Evolutionary conservation across 163 green algal species (phyloP).

Genomic region (Trebouxiophyceae sp.): DNA sequence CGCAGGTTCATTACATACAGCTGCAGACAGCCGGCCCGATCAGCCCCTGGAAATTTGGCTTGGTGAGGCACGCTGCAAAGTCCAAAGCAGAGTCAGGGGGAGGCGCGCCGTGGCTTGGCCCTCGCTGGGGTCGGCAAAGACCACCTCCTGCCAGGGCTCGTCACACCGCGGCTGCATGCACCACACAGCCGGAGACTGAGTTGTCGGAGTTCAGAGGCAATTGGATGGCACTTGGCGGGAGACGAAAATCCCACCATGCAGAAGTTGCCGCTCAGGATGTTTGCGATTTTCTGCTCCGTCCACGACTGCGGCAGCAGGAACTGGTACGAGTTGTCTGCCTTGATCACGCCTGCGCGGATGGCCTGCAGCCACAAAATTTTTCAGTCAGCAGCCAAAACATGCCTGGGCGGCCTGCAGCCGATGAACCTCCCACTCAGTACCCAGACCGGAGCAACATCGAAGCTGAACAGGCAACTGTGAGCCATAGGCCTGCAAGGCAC

Average conservation of each 20-base stretch:
- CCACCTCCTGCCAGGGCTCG: conserved; percentile 69
- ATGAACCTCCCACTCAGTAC: not conserved
- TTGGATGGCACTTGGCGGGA: not conserved
- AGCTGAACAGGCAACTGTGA: too few species aligned
- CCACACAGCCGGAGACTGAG: too few species aligned
- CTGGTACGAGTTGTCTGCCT: conserved; percentile 29
- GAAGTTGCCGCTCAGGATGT: conserved; percentile 59
- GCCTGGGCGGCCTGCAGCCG: too few species aligned
- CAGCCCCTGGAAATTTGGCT: too few species aligned
- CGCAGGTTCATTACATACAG: conserved; percentile 52
- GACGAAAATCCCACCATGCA: conserved; percentile 37
- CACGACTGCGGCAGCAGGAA: conserved; percentile 53
- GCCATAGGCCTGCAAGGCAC: too few species aligned
- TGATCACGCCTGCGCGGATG: conserved; percentile 50
- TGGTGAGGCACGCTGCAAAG: too few species aligned
- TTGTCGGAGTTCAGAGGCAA: too few species aligned
- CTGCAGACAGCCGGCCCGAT: conserved; percentile 22
- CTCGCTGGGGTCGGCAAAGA: conserved; percentile 44
- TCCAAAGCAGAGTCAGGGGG: too few species aligned
- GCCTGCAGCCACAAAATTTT: conserved; percentile 18
- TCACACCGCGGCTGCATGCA: conserved; percentile 55
- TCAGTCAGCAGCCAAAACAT: not conserved
- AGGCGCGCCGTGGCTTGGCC: conserved; percentile 27
- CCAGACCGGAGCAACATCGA: not conserved
- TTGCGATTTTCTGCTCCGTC: conserved; percentile 44